phyloP scores from a whole-genome alignment of 805 yeast species.

The Ogataea salicorniae region DNA sequence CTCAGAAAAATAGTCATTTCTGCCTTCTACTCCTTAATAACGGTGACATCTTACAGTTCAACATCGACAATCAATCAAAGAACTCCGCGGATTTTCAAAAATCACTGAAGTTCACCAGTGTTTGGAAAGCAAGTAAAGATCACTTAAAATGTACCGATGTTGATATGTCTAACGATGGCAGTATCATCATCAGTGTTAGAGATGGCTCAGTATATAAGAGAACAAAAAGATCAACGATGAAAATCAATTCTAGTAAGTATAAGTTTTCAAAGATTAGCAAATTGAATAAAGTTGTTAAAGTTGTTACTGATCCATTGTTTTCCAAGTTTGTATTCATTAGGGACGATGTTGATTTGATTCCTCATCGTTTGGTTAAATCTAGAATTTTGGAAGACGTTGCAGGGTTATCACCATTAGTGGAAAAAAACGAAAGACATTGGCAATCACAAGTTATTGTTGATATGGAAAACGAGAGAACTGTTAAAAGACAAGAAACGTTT shows the following conservation, averaged over 20 bases:
- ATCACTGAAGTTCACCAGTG: conserved; percentile 38
- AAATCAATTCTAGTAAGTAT: conserved; percentile 28
- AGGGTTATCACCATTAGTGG: conserved; percentile 44
- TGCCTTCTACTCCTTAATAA: conserved; percentile 49
- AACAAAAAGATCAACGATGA: conserved; percentile 31
- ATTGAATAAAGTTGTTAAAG: conserved; percentile 55
- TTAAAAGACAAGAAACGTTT: conserved; percentile 7
- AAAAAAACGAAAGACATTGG: conserved; percentile 14
- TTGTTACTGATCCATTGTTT: conserved; percentile 54
- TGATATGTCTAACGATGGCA: conserved; percentile 64
- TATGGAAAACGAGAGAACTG: background rate
- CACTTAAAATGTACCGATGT: conserved; percentile 61
- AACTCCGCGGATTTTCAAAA: conserved; percentile 36
- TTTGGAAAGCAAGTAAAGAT: conserved; percentile 61
- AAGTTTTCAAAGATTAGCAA: conserved; percentile 52
- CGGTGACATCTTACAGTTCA: conserved; percentile 51
- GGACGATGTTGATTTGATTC: conserved; percentile 56
- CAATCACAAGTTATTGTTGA: conserved; percentile 5
- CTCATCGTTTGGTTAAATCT: conserved; percentile 45
- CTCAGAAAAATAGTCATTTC: conserved; percentile 36
- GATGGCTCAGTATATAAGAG: conserved; percentile 63
- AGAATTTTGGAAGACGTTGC: conserved; percentile 49
- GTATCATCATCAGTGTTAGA: conserved; percentile 58
- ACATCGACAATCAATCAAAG: conserved; percentile 18
- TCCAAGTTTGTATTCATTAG: conserved; percentile 62